Conservation (phyloP, 2,329 filamentous ascomycete genomes). For the Ophiostoma piceae region DNA sequence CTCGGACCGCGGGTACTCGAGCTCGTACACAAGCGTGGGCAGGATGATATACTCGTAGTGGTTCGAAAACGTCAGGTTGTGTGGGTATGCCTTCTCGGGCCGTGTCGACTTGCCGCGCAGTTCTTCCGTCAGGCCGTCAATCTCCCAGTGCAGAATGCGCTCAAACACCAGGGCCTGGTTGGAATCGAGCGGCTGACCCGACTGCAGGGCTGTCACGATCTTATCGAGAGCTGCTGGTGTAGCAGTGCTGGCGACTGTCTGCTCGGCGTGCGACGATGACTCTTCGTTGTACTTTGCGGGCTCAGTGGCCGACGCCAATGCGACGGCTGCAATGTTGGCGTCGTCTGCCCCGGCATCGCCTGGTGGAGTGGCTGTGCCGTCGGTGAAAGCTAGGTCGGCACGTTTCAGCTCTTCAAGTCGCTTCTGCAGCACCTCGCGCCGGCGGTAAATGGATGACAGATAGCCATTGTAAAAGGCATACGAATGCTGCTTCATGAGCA, state of each 20-base stretch:
- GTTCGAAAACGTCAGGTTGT: slow-evolving; percentile 60
- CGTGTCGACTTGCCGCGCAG: slow-evolving; percentile 57
- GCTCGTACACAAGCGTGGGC: slow-evolving; percentile 73
- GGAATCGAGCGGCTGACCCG: slow-evolving; percentile 52
- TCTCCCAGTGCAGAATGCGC: slow-evolving; percentile 60
- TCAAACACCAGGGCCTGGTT: slow-evolving; percentile 61
- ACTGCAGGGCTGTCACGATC: slow-evolving; percentile 58
- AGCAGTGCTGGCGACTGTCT: neutral
- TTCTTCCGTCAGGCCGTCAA: slow-evolving; percentile 59
- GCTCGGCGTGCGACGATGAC: slow-evolving; percentile 1
- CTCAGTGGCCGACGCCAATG: slow-evolving; percentile 2
- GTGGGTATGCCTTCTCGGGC: slow-evolving; percentile 54
- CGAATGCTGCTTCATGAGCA: slow-evolving; percentile 80
- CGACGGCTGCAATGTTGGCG: slow-evolving; percentile 29
- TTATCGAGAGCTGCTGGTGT: slow-evolving; percentile 42
- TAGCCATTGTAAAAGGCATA: slow-evolving; percentile 77
- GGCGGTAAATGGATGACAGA: slow-evolving; percentile 55
- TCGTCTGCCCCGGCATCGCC: neutral
- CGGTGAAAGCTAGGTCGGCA: neutral
- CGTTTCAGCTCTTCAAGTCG: slow-evolving; percentile 38
- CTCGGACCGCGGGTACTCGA: slow-evolving; percentile 66
- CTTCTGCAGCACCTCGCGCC: slow-evolving; percentile 40
- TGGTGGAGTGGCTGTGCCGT: slow-evolving; percentile 21
- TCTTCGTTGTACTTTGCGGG: neutral
- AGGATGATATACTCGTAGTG: slow-evolving; percentile 69